Conservation (phyloP, 768 basidiomycete genomes). For the Albatrellus ellisii region DNA sequence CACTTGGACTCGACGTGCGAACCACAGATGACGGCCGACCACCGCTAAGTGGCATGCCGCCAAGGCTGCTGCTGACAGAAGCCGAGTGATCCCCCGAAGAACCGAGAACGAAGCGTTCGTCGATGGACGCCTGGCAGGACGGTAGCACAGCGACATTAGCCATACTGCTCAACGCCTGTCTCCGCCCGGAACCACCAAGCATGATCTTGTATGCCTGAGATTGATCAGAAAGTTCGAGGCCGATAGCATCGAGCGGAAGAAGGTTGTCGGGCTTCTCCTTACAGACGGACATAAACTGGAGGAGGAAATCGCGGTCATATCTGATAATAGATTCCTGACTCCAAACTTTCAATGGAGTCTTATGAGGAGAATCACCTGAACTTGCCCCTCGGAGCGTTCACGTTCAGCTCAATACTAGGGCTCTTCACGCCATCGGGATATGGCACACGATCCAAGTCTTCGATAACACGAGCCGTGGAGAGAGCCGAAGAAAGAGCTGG, state of each 20-base stretch:
- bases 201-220: slow-evolving; percentile 31
- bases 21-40: slow-evolving; percentile 41
- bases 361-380: slow-evolving; percentile 55
- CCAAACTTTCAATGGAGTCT: neutral
- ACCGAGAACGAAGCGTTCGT: slow-evolving; percentile 45
- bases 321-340: slow-evolving; percentile 26
- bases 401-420: slow-evolving; percentile 76
- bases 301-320: slow-evolving; percentile 93
- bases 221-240: slow-evolving; percentile 69
- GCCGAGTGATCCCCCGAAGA: slow-evolving; percentile 35
- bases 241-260: slow-evolving; percentile 81
- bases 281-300: slow-evolving; percentile 94
- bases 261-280: slow-evolving; percentile 89
- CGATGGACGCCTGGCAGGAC: slow-evolving; percentile 36
- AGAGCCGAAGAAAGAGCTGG: slow-evolving; percentile 51
- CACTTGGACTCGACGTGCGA: slow-evolving; percentile 41
- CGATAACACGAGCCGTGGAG: slow-evolving; percentile 73
- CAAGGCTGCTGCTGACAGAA: slow-evolving; percentile 39
- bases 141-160: no score
- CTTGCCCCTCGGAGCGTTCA: slow-evolving; percentile 73
- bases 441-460: slow-evolving; percentile 58
- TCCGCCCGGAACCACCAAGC: slow-evolving; percentile 54
- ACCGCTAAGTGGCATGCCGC: slow-evolving; percentile 37
- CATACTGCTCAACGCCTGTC: slow-evolving; percentile 34
- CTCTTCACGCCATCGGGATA: slow-evolving; percentile 80